Base-by-base conservation (phyloP, 768 basidiomycete genomes). In the Suillus fuscotomentosus region DNA sequence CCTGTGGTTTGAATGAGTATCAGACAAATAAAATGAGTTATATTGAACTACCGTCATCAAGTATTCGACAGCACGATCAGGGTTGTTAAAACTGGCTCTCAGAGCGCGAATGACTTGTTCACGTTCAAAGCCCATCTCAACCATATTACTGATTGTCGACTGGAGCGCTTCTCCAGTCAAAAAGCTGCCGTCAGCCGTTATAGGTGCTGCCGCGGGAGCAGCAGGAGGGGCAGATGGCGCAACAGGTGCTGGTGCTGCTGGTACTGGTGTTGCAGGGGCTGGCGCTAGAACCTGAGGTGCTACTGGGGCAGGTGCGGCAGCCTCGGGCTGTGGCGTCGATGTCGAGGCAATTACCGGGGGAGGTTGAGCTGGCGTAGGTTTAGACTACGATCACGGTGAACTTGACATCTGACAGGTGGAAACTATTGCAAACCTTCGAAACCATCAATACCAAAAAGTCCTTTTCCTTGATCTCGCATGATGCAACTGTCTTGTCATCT, bases 361-460 rank as follows among this genome's bases (percentile, higher is more conserved):
- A 24, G 77, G 66, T 27, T 68, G 76, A 2, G 73, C 66, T 24
- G 85, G 77, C 2, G 82, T 76, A 9, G 86, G 78, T 70, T 88
- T 90, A 45, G 86, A 88, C 88, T 90, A 47, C 61, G 41, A 60
- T 56, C 38, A 61, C 61, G 39, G 5, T 15, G 38, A 14, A 60
- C 41, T 62, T 54, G 70, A 31, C 10, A 69, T 62, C 41, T 15
- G 27, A 43, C 15, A 47, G 48, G 24, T 45, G 42, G 27, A 38
- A 61, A 61, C n/a, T 22, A 41, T 24, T 45, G 51, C 80, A 60
- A 67, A 96, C 96, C 88, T 97, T 99, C 60, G 95, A 87, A 41
- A 98, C 93, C 97, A 99, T 99, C 50, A 99, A 87, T n/a, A 99
- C 97, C 65, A 99, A 80, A 80, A 99, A 99, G 76, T 97, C 97